Evolutionary conservation across 768 basidiomycete genomes (phyloP), one percentile per base, ranked within the genome.

Genomic region (Amanita molliuscula): DNA sequence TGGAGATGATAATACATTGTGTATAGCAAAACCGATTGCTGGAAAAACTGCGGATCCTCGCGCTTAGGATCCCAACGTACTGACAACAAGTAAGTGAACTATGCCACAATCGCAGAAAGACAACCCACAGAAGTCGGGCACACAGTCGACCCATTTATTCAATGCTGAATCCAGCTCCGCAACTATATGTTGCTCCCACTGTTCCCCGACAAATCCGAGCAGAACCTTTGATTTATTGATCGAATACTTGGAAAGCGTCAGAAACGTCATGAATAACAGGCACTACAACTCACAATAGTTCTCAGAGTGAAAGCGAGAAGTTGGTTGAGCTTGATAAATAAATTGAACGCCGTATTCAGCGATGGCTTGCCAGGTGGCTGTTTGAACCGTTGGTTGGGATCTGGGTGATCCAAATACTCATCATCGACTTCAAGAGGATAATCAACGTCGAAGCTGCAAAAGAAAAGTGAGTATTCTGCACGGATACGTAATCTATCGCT

Each of bases 161-260:
- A 88, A 64, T 0, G 79, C 77, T 2, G 81, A 82, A 59, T 88
- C 84, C 1, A 88, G 63, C 51, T 85, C 82, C 6, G 81, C 75
- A 1, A 88, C 82, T 33, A 82, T 76, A 50, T 75, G 67, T 46
- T 84, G 76, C 51, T 84, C 83, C 84, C 84, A 87, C 50, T 80
- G 54, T 53, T 66, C 50, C 1, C 79, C 81, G 3, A 76, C 75
- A 54, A 81, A 77, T 11, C 83, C 84, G 4, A 85, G 70, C 1
- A 78, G 62, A 6, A 79, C 65, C 57, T 84, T 83, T 0, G 79
- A 79, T 57, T 83, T 85, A 60, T 84, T 87, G 56, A 88, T 86
- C n/a, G 88, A 82, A 61, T 91, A 93, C 87, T 88, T 48, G 31
- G 21, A 16, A 36, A 3, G n/a, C 20, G 10, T 33, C 23, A 35